Base-by-base conservation (phyloP, 768 basidiomycete species). In the Collybia mongolica region DNA sequence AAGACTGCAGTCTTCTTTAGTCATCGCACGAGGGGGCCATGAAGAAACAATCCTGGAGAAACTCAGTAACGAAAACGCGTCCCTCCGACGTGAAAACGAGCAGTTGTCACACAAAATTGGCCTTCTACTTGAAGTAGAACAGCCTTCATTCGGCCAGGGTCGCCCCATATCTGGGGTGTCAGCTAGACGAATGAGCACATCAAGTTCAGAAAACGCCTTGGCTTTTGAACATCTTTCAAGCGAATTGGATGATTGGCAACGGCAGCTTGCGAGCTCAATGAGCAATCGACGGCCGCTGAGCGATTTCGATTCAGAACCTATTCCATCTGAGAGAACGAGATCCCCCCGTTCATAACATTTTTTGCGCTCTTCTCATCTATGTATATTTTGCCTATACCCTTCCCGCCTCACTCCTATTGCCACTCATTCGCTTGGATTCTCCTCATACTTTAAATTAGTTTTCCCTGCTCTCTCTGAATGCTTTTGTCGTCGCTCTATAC, bases 71-170 rank as follows among this genome's bases (percentile, higher is more conserved):
- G 91, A 96, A 64, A 94, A 93, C 66, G 76, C 81, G 15, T 77
- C 72, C 26, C 82, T 94, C 51, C 84, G 87, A 65, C 81, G 83
- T 49, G 91, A 94, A 68, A 94, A 94, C 65, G 88, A 90, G 62
- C 85, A 93, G 58, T 79, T 94, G 39, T 86, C 87, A n/a, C 90
- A 91, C 65, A 93, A 93, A 77, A 93, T 96, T 58, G 88, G 84
- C 49, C 77, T 95, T 41, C 76, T 96, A 14, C 80, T 96, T 46
- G 91, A 93, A 60, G 91, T 90, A 39, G 90, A 93, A 59, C 88
- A 89, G 57, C 81, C 88, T 18, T 72, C 80, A 2, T 91, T 86
- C 60, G 83, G 83, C 24, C 73, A 74, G 42, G 78, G 76, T 17
- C 68, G 79, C 51, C 86, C 85, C 20, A 69, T 84, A 53, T 90